phyloP scores from a whole-genome alignment of 345 rosid genomes.

The Toxicodendron radicans region DNA sequence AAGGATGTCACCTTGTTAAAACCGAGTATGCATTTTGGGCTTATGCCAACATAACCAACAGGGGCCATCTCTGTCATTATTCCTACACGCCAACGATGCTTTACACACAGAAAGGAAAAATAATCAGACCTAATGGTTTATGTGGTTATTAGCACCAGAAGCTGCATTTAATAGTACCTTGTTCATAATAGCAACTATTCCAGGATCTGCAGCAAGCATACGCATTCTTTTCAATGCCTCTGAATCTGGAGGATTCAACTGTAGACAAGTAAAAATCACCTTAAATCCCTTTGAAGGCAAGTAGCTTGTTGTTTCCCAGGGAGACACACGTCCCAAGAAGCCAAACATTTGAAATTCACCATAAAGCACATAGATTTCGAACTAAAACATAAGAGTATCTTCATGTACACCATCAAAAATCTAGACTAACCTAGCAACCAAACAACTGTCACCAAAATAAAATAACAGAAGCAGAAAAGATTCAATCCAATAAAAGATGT shows the following conservation, averaged over 20 bases:
- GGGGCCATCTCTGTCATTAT: constrained; percentile 98
- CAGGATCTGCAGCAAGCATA: constrained; percentile 96
- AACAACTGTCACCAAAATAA: not conserved
- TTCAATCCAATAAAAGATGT: not conserved
- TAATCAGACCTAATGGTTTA: constrained; percentile 8
- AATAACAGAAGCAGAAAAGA: constrained; percentile 2
- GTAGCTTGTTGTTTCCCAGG: not conserved
- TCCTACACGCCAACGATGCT: constrained; percentile 90
- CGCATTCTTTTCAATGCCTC: constrained; percentile 94
- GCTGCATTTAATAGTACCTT: constrained; percentile 43
- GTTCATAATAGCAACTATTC: constrained; percentile 85
- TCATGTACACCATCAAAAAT: not conserved
- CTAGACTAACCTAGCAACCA: not conserved
- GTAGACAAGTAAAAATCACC: constrained; percentile 12
- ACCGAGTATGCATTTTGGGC: constrained; percentile 85
- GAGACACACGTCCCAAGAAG: not conserved
- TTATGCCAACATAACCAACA: constrained; percentile 93
- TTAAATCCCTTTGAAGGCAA: not conserved
- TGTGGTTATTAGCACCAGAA: not conserved
- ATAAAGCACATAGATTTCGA: constrained; percentile 8
- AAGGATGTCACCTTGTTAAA: constrained; percentile 68
- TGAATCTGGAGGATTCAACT: constrained; percentile 84
- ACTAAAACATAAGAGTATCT: not conserved
- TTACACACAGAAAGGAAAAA: constrained; percentile 19
- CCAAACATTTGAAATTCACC: not conserved